Evolutionary conservation across 2,329 filamentous ascomycete species (phyloP).

Genomic region (Alternaria incomplexa): DNA sequence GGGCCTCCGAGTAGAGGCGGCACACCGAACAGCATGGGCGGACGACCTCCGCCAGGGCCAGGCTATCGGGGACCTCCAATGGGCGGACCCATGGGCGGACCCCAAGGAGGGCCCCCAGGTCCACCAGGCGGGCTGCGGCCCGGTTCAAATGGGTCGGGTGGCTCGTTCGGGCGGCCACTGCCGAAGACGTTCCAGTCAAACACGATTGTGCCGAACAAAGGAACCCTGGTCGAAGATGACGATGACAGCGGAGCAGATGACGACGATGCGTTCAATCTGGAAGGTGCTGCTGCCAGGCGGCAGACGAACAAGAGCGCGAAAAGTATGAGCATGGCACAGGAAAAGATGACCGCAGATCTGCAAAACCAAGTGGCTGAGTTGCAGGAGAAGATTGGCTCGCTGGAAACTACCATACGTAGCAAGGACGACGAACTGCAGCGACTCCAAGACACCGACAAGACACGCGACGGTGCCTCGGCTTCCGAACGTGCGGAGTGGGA

Average conservation of each 20-base stretch:
- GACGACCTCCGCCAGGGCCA: slow-evolving; percentile 45
- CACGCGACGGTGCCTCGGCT: slow-evolving; percentile 57
- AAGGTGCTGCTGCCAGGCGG: slow-evolving; percentile 50
- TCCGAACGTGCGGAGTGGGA: slow-evolving; percentile 75
- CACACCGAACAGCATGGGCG: slow-evolving; percentile 64
- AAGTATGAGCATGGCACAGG: slow-evolving; percentile 42
- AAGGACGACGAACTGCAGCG: slow-evolving; percentile 74
- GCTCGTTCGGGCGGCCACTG: slow-evolving; percentile 76
- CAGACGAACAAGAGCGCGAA: slow-evolving; percentile 54
- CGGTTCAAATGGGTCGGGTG: slow-evolving; percentile 52
- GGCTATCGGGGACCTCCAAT: slow-evolving; percentile 33
- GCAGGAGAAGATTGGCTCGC: slow-evolving; percentile 71
- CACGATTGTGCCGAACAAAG: slow-evolving; percentile 96
- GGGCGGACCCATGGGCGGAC: slow-evolving; percentile 10
- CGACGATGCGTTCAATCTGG: slow-evolving; percentile 67
- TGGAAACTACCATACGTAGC: slow-evolving; percentile 72
- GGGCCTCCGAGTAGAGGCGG: slow-evolving; percentile 63
- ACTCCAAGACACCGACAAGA: slow-evolving; percentile 65
- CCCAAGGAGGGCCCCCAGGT: slow-evolving; percentile 56
- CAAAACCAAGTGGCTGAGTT: slow-evolving; percentile 77
- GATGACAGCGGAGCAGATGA: slow-evolving; percentile 60
- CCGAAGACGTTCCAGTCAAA: slow-evolving; percentile 93
- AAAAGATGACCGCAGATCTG: slow-evolving; percentile 71
- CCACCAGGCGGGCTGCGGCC: slow-evolving; percentile 43
- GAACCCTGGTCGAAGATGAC: slow-evolving; percentile 94